phyloP scores from a whole-genome alignment of 2,329 filamentous ascomycete species.

The Fusarium hainanense region DNA sequence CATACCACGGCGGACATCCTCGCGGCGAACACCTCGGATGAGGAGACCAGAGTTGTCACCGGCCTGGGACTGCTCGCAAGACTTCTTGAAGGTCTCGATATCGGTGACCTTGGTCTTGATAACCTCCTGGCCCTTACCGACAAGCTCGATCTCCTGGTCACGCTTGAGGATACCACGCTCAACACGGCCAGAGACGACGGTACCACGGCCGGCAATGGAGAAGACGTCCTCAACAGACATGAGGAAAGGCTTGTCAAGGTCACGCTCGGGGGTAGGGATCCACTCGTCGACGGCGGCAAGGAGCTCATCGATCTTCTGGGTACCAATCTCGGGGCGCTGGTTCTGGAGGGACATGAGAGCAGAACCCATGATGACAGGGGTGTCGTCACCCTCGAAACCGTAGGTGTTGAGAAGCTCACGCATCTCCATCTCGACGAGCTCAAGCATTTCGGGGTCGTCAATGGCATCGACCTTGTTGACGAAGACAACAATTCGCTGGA shows the following conservation, averaged over 20 bases:
- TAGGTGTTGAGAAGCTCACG: conserved; percentile 92
- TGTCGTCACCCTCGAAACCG: conserved; percentile 98
- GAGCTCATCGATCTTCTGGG: conserved; percentile 89
- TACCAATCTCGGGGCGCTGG: conserved; percentile 87
- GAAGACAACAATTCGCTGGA: conserved; percentile 98
- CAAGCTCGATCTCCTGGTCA: conserved; percentile 92
- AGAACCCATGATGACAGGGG: conserved; percentile 96
- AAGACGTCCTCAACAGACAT: conserved; percentile 98
- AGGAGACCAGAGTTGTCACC: conserved; percentile 99
- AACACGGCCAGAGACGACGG: conserved; percentile 95
- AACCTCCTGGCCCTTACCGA: conserved; percentile 82
- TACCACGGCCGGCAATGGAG: conserved; percentile 92
- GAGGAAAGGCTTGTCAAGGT: conserved; percentile 97
- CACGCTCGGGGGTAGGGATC: conserved; percentile 95
- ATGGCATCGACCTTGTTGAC: conserved; percentile 99
- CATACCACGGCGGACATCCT: conserved; percentile 96
- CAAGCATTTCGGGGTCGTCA: conserved; percentile 99
- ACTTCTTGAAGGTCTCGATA: conserved; percentile 99
- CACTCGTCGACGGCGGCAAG: conserved; percentile 89
- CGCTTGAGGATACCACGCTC: conserved; percentile 95
- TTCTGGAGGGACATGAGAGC: conserved; percentile 93
- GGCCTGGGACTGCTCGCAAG: conserved; percentile 93
- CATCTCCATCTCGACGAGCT: conserved; percentile 99
- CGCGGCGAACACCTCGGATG: conserved; percentile 93
- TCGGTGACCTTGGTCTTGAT: conserved; percentile 99